These are phyloP conservation scores for Cordyceps militaris DNA, from an alignment of 2,329 filamentous ascomycete genomes.

Conservation along the genomic window DNA sequence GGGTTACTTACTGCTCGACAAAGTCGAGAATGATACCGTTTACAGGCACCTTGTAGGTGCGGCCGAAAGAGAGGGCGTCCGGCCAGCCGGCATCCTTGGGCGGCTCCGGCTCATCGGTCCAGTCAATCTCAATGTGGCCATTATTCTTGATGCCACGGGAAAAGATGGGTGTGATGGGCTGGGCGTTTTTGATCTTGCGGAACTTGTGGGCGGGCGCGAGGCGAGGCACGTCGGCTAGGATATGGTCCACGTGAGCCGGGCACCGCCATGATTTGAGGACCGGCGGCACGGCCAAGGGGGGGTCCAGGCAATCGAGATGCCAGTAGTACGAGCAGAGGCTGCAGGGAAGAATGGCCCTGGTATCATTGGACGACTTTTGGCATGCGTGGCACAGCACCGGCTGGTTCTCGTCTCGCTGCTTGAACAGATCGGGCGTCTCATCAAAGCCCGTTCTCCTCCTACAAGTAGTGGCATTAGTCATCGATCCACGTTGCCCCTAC, in stretches of 20 bases:
- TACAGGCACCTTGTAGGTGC: slow-evolving; percentile 56
- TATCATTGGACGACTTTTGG: slow-evolving; percentile 52
- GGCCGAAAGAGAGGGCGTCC: slow-evolving; percentile 54
- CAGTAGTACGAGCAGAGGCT: slow-evolving; percentile 75
- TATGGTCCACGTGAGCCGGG: slow-evolving; percentile 75
- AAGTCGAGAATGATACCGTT: slow-evolving; percentile 65
- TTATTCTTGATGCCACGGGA: slow-evolving; percentile 63
- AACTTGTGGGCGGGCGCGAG: slow-evolving; percentile 55
- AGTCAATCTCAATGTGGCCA: slow-evolving; percentile 63
- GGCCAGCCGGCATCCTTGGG: slow-evolving; percentile 50
- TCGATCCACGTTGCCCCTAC: not conserved
- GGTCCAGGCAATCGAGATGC: slow-evolving; percentile 89
- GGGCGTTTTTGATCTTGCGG: slow-evolving; percentile 51
- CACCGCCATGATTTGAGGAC: slow-evolving; percentile 77
- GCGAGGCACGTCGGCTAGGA: slow-evolving; percentile 54
- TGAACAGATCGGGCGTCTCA: slow-evolving; percentile 59
- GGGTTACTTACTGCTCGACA: slow-evolving; percentile 49
- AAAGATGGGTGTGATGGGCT: slow-evolving; percentile 45
- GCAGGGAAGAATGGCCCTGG: slow-evolving; percentile 74
- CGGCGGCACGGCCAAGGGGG: slow-evolving; percentile 73
- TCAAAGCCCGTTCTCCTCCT: slow-evolving; percentile 52
- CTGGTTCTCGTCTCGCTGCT: slow-evolving; percentile 66
- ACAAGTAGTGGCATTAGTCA: slow-evolving; percentile 4
- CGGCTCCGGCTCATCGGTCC: slow-evolving; percentile 49
- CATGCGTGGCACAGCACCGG: slow-evolving; percentile 73